Percentiles rank a stretch among this genome's conserved stretches.
Evolutionary conservation across 1,139 yeast species (phyloP).

Genomic region (Geotrichum europaeum): DNA sequence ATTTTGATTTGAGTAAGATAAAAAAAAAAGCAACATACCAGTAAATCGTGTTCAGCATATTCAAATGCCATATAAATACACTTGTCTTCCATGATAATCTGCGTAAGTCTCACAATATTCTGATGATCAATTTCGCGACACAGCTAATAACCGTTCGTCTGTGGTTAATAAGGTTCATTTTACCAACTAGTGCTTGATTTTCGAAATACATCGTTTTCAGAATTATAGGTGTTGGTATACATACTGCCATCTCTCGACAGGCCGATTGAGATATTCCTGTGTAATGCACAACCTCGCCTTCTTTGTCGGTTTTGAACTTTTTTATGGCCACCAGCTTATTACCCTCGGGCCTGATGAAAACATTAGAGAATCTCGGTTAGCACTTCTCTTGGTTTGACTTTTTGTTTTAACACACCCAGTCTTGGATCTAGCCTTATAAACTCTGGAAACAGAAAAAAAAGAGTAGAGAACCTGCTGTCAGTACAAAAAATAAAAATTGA

Average conservation of each 20-base stretch:
- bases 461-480: background rate
- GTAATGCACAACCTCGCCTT: constrained; percentile 82
- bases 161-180: background rate
- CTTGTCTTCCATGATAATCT: constrained; percentile 83
- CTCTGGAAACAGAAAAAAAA: constrained; percentile 38
- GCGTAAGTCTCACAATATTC: constrained; percentile 73
- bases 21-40: constrained; percentile 28
- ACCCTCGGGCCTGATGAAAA: background rate
- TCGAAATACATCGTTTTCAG: background rate
- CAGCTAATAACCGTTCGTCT: constrained; percentile 29
- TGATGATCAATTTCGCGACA: constrained; percentile 81
- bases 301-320: constrained; percentile 90
- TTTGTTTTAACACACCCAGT: constrained; percentile 16
- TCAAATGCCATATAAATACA: constrained; percentile 93
- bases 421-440: constrained; percentile 70
- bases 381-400: background rate
- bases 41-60: constrained; percentile 88
- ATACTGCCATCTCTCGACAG: constrained; percentile 79
- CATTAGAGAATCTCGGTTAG: background rate
- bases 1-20: background rate
- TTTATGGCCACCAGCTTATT: constrained; percentile 61
- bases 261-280: constrained; percentile 97
- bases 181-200: background rate
- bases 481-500: background rate
- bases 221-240: background rate